Base-by-base conservation (phyloP, 257 asterid genomes). In the Fraxinus americana region DNA sequence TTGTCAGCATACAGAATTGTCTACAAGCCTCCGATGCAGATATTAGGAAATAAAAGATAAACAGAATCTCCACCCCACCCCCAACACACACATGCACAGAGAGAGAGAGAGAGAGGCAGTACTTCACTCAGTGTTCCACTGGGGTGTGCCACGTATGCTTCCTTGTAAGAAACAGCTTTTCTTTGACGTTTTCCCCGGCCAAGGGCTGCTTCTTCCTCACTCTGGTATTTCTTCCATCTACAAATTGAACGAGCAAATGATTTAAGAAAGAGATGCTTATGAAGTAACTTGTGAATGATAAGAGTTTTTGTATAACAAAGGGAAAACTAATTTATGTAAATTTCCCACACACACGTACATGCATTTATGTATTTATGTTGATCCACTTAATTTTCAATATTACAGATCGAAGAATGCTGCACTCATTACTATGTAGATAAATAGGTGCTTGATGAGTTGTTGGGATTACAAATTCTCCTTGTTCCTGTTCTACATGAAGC, bases 101-200 rank as follows among this genome's bases (percentile, higher is more conserved):
- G 78, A 65, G 59, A 54, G 54, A 67, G 69, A 63, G 69, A 25
- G 67, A 63, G 68, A 23, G 34, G 75, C 38, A 78, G 78, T 93
- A 95, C 99, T 90, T 88, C 96, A 71, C 68, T 78, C 57, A 77
- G 77, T 78, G 90, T 77, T 82, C 88, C 98, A 83, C 39, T 87
- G n/a, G 86, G 84, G 79, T 87, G 94, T 81, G 90, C 73, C 29
- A 90, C 89, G 85, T 90, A 95, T 70, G 94, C 94, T 86, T 95
- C 99, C 82, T 97, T 84, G 87, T 93, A 95, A 75, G 97, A 89
- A 85, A 95, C 90, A 48, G 97, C 91, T 87, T 95, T 93, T 78
- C 98, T 85, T 78, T 87, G 98, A 85, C 99, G 97, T 86, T 95
- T 95, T 48, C 99, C 99, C 57, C 99, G 97, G 71, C 99, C 99